These are phyloP conservation scores for Alternaria incomplexa DNA, from an alignment of 2,329 filamentous ascomycete species.

Conservation along the genomic window DNA sequence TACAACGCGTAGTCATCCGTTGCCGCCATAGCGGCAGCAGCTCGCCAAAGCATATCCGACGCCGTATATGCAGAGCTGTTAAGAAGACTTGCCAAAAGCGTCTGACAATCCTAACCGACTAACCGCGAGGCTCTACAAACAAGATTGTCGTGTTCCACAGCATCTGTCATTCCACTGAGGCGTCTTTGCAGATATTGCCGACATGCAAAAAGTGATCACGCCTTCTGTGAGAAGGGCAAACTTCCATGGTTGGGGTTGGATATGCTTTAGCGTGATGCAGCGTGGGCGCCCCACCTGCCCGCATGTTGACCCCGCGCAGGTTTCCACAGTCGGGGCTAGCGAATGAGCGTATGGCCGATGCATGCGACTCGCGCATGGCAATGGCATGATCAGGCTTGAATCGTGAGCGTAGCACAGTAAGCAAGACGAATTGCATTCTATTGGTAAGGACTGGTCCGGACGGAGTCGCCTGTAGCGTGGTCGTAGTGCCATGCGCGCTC, in stretches of 20 bases:
- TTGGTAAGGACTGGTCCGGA: not conserved
- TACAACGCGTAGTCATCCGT: slow-evolving; percentile 12
- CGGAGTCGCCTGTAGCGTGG: not conserved
- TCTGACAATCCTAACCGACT: not conserved
- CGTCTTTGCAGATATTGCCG: not conserved
- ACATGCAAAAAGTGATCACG: not conserved
- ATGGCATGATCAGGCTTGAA: not conserved
- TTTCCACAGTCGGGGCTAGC: not conserved
- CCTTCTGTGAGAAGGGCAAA: not conserved
- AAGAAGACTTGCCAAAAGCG: slow-evolving; percentile 2
- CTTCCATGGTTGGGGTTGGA: slow-evolving; percentile 3
- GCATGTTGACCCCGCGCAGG: slow-evolving; percentile 21
- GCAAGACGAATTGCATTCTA: not conserved
- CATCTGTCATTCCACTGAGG: not conserved
- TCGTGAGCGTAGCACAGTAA: not conserved
- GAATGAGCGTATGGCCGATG: slow-evolving; percentile 5
- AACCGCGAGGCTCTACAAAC: not conserved
- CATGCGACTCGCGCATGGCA: not conserved
- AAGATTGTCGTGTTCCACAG: not conserved
- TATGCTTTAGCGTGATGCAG: slow-evolving; percentile 24
- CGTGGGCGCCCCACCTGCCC: slow-evolving; percentile 16
- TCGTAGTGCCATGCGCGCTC: not conserved
- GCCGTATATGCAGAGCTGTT: slow-evolving; percentile 32
- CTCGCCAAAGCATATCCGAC: slow-evolving; percentile 37
- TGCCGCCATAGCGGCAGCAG: slow-evolving; percentile 16